Base-by-base conservation (phyloP, 2,329 filamentous ascomycete genomes). In the Cladosporium velox region DNA sequence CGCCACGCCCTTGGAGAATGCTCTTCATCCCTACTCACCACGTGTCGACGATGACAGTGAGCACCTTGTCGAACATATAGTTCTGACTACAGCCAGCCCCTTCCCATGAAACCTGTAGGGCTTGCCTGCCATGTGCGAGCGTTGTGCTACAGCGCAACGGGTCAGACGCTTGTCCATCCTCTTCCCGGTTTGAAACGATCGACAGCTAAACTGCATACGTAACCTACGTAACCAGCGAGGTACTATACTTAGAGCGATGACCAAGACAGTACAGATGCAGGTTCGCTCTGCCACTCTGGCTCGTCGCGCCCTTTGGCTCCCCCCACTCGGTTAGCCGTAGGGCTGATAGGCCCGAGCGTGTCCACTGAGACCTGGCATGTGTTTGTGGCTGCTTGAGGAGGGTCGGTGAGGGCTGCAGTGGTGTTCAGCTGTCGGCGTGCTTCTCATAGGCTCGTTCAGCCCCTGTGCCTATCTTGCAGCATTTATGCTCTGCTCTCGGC, bases 161-260 rank as follows among this genome's bases (percentile, higher is more conserved):
- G 61, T 57, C 18, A 64, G 61, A 64, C 61, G 61, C 51, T 57
- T 64, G 51, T 64, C 51, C 51, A 26, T 57, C 49, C 51, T 32
- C 49, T 30, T 28, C 26, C 57, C 15, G 26, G 35, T 51, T 34
- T 28, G 32, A 35, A 49, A 51, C 35, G 61, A 64, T 64, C 61
- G 51, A 64, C 61, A 35, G 51, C 61, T 64, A 64, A 52, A 38
- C 61, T 38, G 51, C 28, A 64, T 57, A 30, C 61, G 47, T 58
- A 30, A 24, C 28, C 28, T 21, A 32, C 30, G 52, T 55, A 55
- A 55, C 41, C 44, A 52, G 60, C 51, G 61, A 41, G 35, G 21
- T 57, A 30, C 63, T 65, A 65, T 38, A 52, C 55, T 59, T 65
- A 60, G 63, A 26, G 41, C 63, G 63, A 65, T 65, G 55, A 65